phyloP scores from a whole-genome alignment of 1,284 basidiomycete genomes.

The Testicularia cyperi region DNA sequence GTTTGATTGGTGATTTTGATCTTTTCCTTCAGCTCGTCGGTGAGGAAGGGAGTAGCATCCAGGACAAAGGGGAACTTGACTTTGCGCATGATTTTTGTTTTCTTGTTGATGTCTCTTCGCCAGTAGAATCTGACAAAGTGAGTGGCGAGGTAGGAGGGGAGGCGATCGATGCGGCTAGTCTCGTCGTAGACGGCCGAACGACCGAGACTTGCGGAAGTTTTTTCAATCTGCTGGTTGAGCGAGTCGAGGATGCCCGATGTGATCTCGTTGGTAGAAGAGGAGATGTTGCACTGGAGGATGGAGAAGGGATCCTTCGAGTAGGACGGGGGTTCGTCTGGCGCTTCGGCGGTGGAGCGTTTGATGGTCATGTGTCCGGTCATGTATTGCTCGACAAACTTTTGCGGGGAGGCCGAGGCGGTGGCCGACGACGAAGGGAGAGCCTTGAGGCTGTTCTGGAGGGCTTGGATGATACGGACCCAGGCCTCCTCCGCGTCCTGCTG shows the following conservation, averaged over 20 bases:
- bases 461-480: conserved; percentile 80
- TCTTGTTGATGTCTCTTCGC: conserved; percentile 82
- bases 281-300: conserved; percentile 93
- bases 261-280: conserved; percentile 82
- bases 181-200: conserved; percentile 83
- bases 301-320: conserved; percentile 73
- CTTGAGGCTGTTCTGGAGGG: conserved; percentile 69
- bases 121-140: conserved; percentile 96
- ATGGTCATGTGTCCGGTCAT: conserved; percentile 79
- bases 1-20: conserved; percentile 71
- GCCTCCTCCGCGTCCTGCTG: conserved; percentile 98
- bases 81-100: conserved; percentile 70
- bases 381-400: conserved; percentile 76
- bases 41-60: conserved; percentile 79
- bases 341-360: conserved; percentile 69
- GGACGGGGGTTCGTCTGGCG: conserved; percentile 74
- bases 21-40: conserved; percentile 75
- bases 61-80: conserved; percentile 88
- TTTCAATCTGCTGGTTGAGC: conserved; percentile 81
- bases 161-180: conserved; percentile 76
- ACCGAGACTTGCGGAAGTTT: conserved; percentile 76
- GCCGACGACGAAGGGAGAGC: conserved; percentile 15
- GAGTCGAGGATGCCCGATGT: conserved; percentile 79
- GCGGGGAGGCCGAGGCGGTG: conserved; percentile 9
- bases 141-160: conserved; percentile 79